These are phyloP conservation scores for Fusarium sp. DNA, from an alignment of 2,329 filamentous ascomycete species.

Conservation along the genomic window DNA sequence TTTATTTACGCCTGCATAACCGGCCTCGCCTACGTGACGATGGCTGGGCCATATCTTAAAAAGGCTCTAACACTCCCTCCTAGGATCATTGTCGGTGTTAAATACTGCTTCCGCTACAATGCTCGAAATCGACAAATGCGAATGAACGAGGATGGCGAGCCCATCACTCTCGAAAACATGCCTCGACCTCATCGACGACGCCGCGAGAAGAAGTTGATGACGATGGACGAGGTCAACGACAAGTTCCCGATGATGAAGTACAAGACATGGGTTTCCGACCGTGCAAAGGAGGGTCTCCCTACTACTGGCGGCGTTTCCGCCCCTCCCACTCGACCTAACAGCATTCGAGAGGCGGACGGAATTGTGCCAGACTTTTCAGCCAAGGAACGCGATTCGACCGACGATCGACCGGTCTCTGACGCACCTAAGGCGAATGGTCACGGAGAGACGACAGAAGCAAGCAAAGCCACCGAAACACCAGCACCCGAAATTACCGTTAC, in stretches of 20 bases:
- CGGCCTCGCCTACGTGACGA: slow-evolving; percentile 71
- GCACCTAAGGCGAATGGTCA: slow-evolving; percentile 34
- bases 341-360: slow-evolving; percentile 77
- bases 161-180: slow-evolving; percentile 89
- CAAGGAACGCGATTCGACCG: slow-evolving; percentile 63
- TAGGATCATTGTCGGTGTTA: slow-evolving; percentile 99
- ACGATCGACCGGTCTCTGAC: slow-evolving; percentile 56
- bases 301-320: slow-evolving; percentile 86
- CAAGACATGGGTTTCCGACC: slow-evolving; percentile 90
- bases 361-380: slow-evolving; percentile 61
- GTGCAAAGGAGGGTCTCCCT: slow-evolving; percentile 86
- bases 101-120: slow-evolving; percentile 99
- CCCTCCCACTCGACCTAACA: slow-evolving; percentile 79
- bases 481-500: slow-evolving; percentile 38
- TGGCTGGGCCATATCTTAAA: slow-evolving; percentile 49
- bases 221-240: slow-evolving; percentile 98
- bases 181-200: slow-evolving; percentile 87
- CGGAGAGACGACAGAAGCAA: slow-evolving; percentile 34
- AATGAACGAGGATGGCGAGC: slow-evolving; percentile 85
- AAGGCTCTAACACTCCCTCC: slow-evolving; percentile 48
- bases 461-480: slow-evolving; percentile 16
- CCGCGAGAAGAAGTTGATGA: slow-evolving; percentile 98
- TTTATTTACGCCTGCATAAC: slow-evolving; percentile 20
- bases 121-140: slow-evolving; percentile 88
- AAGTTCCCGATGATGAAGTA: slow-evolving; percentile 97